These are phyloP conservation scores for Berberis vulgaris DNA, from an alignment of 164 flowering plant genomes.

Conservation along the genomic window DNA sequence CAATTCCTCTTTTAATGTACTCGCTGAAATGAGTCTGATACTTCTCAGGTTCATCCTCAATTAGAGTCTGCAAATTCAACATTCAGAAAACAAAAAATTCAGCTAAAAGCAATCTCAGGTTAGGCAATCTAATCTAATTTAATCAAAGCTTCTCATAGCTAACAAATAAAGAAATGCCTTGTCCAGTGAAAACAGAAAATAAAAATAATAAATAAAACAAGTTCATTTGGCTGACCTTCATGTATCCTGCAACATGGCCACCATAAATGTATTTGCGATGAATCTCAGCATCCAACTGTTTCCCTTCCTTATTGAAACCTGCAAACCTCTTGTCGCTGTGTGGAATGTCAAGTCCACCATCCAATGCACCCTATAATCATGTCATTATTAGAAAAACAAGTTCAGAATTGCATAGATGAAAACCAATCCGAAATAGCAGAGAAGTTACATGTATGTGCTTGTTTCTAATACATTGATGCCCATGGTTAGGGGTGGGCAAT, in stretches of 20 bases:
- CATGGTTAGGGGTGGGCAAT: too few species aligned
- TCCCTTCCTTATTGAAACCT: constrained; percentile 49
- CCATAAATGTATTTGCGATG: constrained; percentile 78
- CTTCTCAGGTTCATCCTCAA: constrained; percentile 38
- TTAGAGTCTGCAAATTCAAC: constrained; percentile 16
- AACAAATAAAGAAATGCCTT: background rate
- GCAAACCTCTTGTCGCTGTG: constrained; percentile 88
- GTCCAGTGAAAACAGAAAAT: background rate
- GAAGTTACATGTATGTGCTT: too few species aligned
- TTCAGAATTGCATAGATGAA: too few species aligned
- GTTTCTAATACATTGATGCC: too few species aligned
- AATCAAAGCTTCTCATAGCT: background rate
- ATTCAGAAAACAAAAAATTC: background rate
- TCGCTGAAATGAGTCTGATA: constrained; percentile 31
- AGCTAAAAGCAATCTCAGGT: background rate
- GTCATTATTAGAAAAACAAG: background rate
- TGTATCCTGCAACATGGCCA: constrained; percentile 73
- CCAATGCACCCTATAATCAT: constrained; percentile 60
- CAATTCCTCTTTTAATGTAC: constrained; percentile 26
- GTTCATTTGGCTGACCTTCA: constrained; percentile 32
- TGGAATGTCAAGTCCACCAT: constrained; percentile 85
- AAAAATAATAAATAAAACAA: background rate
- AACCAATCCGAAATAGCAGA: too few species aligned
- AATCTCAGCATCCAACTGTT: constrained; percentile 72
- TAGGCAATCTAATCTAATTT: background rate